Conservation (phyloP, 345 rosid species). For the Citrus mangshanensis region DNA sequence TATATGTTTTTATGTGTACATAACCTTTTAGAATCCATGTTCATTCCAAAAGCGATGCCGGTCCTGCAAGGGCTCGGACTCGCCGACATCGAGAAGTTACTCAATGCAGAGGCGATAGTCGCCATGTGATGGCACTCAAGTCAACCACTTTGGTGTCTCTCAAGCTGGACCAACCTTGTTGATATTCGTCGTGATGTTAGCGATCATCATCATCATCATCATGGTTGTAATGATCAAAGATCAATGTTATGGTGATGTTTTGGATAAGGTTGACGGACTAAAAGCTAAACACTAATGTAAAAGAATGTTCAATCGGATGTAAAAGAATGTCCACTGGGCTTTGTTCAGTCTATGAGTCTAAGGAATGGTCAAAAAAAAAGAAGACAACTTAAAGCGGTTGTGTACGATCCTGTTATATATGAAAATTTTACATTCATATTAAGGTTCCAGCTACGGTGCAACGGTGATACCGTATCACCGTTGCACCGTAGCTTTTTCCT, state of each 20-base stretch:
- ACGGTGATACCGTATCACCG: no score
- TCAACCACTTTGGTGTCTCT: slow-evolving; percentile 77
- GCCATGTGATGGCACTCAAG: slow-evolving; percentile 63
- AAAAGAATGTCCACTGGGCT: slow-evolving; percentile 36
- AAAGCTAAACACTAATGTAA: not conserved
- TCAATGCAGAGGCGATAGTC: slow-evolving; percentile 53
- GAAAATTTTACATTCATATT: no score
- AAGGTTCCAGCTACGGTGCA: no score
- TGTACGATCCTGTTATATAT: not conserved
- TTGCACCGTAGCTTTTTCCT: no score
- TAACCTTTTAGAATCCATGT: no score
- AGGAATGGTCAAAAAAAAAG: slow-evolving; percentile 54
- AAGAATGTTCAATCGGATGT: slow-evolving; percentile 23
- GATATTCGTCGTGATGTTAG: not conserved
- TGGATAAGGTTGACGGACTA: slow-evolving; percentile 9
- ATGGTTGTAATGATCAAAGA: not conserved
- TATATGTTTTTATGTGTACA: fast-evolving
- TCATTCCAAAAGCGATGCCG: slow-evolving; percentile 37
- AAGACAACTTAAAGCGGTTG: no score
- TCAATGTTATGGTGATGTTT: slow-evolving; percentile 5
- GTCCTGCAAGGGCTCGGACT: slow-evolving; percentile 57
- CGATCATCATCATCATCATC: not conserved
- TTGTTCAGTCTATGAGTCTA: slow-evolving; percentile 84
- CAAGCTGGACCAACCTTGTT: slow-evolving; percentile 34
- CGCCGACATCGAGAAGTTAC: slow-evolving; percentile 62